phyloP scores from a whole-genome alignment of 176 grass and related monocot genomes.

The Raddia distichophylla region DNA sequence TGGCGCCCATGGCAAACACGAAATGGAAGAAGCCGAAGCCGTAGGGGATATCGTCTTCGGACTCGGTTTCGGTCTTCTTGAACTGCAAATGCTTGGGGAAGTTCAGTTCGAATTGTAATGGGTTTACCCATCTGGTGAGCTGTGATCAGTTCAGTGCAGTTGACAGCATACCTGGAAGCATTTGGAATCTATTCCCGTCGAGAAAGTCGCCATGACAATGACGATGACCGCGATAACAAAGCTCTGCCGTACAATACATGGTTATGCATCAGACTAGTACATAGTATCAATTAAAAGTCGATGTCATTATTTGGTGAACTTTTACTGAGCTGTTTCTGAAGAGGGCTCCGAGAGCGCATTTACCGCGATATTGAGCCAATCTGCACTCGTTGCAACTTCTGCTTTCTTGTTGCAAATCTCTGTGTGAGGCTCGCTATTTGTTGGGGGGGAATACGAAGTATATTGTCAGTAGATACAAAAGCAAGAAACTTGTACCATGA shows the following conservation, averaged over 20 bases:
- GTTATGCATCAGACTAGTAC: background rate
- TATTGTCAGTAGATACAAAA: background rate
- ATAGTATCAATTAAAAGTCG: background rate
- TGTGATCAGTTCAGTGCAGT: background rate
- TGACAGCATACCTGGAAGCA: constrained; percentile 63
- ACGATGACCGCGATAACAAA: constrained; percentile 89
- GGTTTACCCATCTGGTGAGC: background rate
- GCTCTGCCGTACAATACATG: constrained; percentile 49
- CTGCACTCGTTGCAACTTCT: constrained; percentile 58
- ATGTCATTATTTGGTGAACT: background rate
- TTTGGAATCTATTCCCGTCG: constrained; percentile 92
- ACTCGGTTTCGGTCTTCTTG: constrained; percentile 65
- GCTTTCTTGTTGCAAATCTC: constrained; percentile 87
- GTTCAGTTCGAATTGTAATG: background rate
- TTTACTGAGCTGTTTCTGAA: constrained; percentile 1
- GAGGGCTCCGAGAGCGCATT: background rate
- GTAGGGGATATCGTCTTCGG: constrained; percentile 78
- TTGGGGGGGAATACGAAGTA: background rate
- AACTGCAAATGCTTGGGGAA: constrained; percentile 54
- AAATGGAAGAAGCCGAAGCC: constrained; percentile 97
- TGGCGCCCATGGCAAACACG: constrained; percentile 95
- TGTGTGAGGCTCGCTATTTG: constrained; percentile 76
- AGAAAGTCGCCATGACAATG: constrained; percentile 90
- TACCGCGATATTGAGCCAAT: constrained; percentile 95
- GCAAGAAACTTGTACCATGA: background rate